Percentiles rank a stretch among this genome's conserved stretches.
Evolutionary conservation across 768 basidiomycete genomes (phyloP).

Genomic region (Artomyces pyxidatus): DNA sequence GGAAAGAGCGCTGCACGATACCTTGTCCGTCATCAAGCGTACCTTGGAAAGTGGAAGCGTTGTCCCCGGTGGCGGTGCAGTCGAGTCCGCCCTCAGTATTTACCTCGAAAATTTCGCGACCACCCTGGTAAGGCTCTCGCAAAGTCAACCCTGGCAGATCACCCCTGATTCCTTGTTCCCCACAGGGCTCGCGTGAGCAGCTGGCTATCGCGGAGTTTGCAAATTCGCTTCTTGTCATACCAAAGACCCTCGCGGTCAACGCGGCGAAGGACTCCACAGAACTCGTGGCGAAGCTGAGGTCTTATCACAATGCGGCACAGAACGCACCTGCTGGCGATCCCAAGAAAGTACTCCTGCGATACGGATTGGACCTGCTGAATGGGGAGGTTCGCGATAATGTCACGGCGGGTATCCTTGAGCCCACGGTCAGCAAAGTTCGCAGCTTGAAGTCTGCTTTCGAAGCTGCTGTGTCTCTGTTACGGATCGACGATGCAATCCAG

Average conservation of each 20-base stretch:
- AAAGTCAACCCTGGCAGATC: neutral
- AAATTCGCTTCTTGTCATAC: conserved; percentile 83
- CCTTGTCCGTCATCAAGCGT: conserved; percentile 90
- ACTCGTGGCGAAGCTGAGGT: conserved; percentile 90
- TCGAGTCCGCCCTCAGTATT: conserved; percentile 93
- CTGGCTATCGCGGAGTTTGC: conserved; percentile 99
- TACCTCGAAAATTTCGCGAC: conserved; percentile 99
- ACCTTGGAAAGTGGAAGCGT: conserved; percentile 94
- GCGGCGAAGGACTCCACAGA: conserved; percentile 98
- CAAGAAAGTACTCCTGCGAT: conserved; percentile 83
- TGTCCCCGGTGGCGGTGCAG: conserved; percentile 95
- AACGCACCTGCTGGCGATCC: conserved; percentile 86
- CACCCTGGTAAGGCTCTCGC: conserved; percentile 59
- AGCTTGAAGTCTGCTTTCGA: conserved; percentile 96
- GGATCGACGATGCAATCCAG: conserved; percentile 95
- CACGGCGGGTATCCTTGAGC: conserved; percentile 87
- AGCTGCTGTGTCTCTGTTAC: conserved; percentile 87
- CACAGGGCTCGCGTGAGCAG: conserved; percentile 93
- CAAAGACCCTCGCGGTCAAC: conserved; percentile 94
- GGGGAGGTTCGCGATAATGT: conserved; percentile 96
- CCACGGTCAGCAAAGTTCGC: conserved; percentile 94
- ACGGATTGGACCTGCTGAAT: conserved; percentile 90
- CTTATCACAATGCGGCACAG: conserved; percentile 96
- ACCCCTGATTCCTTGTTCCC: neutral
- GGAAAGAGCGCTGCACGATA: conserved; percentile 95